Evolutionary conservation across 495 filamentous ascomycete genomes (phyloP).

Genomic region (Glarea lozoyensis): DNA sequence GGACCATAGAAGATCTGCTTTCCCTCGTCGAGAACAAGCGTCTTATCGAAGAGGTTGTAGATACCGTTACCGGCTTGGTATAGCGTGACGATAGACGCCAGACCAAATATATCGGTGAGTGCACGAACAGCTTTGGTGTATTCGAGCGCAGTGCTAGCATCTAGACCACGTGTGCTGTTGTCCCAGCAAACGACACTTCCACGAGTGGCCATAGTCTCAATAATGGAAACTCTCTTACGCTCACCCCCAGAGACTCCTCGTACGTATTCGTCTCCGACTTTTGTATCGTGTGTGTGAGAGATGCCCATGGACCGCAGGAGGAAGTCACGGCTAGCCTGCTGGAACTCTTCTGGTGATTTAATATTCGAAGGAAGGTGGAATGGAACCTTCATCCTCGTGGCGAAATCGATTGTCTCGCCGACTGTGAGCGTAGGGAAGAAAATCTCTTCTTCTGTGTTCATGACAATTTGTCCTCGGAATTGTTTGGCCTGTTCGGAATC

Average conservation of each 20-base stretch:
- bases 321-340: conserved; percentile 57
- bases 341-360: conserved; percentile 50
- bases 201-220: conserved; percentile 63
- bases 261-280: conserved; percentile 72
- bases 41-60: conserved; percentile 59
- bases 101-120: conserved; percentile 37
- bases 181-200: conserved; percentile 67
- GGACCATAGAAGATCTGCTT: conserved; percentile 58
- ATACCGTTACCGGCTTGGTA: conserved; percentile 67
- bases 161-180: conserved; percentile 76
- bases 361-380: conserved; percentile 56
- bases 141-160: conserved; percentile 75
- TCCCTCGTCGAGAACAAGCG: conserved; percentile 55
- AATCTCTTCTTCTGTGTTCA: conserved; percentile 77
- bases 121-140: conserved; percentile 39
- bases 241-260: conserved; percentile 85
- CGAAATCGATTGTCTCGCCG: conserved; percentile 74
- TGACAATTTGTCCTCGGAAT: conserved; percentile 77
- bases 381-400: conserved; percentile 72
- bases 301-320: conserved; percentile 87
- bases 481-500: conserved; percentile 44
- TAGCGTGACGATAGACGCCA: conserved; percentile 42
- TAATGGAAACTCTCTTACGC: conserved; percentile 68
- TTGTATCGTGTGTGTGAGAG: conserved; percentile 70
- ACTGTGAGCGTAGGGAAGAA: conserved; percentile 78